A percentile compares a stretch with the other conserved stretches of the same genome.
phyloP scores from a whole-genome alignment of 805 yeast genomes.

The Saccharomyces jurei region DNA sequence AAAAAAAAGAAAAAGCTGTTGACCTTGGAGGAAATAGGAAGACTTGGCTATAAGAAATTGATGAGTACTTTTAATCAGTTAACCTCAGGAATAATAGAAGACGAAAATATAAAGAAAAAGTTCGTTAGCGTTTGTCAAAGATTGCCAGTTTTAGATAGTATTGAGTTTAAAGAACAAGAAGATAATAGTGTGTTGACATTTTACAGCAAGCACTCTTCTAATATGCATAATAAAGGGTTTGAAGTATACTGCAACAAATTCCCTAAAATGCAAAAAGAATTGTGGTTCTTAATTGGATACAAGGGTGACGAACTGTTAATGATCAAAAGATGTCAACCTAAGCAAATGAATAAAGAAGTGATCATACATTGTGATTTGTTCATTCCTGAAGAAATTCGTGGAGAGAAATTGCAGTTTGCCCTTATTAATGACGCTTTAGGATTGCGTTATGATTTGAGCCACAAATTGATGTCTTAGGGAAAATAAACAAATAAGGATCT shows the following conservation, averaged over 20 bases:
- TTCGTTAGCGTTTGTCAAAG: conserved; percentile 47
- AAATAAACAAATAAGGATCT: background rate
- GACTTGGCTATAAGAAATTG: conserved; percentile 30
- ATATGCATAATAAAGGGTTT: conserved; percentile 44
- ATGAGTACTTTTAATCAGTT: conserved; percentile 8
- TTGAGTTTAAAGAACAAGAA: conserved; percentile 34
- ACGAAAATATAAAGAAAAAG: conserved; percentile 38
- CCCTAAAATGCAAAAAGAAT: conserved; percentile 86
- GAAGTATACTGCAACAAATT: conserved; percentile 69
- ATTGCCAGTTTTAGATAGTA: conserved; percentile 51
- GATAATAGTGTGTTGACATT: conserved; percentile 34
- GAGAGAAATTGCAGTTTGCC: conserved; percentile 38
- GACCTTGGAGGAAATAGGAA: conserved; percentile 38
- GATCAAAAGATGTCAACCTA: conserved; percentile 72
- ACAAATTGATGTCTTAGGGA: conserved; percentile 8
- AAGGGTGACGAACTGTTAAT: conserved; percentile 47
- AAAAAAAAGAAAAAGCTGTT: conserved; percentile 10
- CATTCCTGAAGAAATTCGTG: conserved; percentile 42
- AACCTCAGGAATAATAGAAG: conserved; percentile 7
- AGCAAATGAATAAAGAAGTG: conserved; percentile 24
- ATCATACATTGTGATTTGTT: conserved; percentile 36
- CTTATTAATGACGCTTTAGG: conserved; percentile 63
- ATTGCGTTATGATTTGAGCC: conserved; percentile 34
- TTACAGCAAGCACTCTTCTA: conserved; percentile 45
- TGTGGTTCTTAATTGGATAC: conserved; percentile 75